These are phyloP conservation scores for Leccinum uliginosum DNA, from an alignment of 768 basidiomycete genomes.

Conservation along the genomic window DNA sequence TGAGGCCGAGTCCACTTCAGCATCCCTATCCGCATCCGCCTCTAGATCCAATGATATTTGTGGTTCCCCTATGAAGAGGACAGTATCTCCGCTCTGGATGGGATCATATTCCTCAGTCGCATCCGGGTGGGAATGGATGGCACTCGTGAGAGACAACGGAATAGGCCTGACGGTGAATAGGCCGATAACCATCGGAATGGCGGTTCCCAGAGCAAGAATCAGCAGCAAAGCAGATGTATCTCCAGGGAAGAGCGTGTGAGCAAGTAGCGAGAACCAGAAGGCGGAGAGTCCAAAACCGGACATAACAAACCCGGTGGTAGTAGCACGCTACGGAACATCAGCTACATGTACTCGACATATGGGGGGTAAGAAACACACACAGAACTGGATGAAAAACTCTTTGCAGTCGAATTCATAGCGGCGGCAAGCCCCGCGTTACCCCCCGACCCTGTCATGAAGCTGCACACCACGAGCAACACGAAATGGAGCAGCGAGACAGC, in stretches of 20 bases:
- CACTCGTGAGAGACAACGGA: slow-evolving; percentile 44
- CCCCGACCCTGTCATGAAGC: slow-evolving; percentile 73
- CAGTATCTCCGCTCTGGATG: slow-evolving; percentile 13
- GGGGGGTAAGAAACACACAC: slow-evolving; percentile 37
- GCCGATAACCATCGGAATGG: slow-evolving; percentile 76
- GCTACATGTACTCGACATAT: neutral
- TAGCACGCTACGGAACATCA: slow-evolving; percentile 52
- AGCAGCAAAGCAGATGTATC: slow-evolving; percentile 75
- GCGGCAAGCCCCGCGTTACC: slow-evolving; percentile 67
- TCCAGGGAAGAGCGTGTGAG: slow-evolving; percentile 68
- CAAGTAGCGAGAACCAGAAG: slow-evolving; percentile 80
- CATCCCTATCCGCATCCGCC: slow-evolving; percentile 3
- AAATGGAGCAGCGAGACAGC: slow-evolving; percentile 43
- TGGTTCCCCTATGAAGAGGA: slow-evolving; percentile 24
- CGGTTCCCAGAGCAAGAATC: slow-evolving; percentile 72
- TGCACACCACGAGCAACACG: slow-evolving; percentile 52
- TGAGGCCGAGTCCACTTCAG: slow-evolving; percentile 14
- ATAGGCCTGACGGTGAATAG: slow-evolving; percentile 68
- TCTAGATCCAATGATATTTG: slow-evolving; percentile 10
- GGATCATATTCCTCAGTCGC: slow-evolving; percentile 17
- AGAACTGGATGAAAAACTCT: slow-evolving; percentile 67
- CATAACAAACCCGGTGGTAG: slow-evolving; percentile 71
- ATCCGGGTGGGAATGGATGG: neutral
- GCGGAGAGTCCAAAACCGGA: slow-evolving; percentile 91
- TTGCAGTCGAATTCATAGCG: slow-evolving; percentile 80